phyloP scores from a whole-genome alignment of 148 eudicot species.

The Mesembryanthemum crystallinum region DNA sequence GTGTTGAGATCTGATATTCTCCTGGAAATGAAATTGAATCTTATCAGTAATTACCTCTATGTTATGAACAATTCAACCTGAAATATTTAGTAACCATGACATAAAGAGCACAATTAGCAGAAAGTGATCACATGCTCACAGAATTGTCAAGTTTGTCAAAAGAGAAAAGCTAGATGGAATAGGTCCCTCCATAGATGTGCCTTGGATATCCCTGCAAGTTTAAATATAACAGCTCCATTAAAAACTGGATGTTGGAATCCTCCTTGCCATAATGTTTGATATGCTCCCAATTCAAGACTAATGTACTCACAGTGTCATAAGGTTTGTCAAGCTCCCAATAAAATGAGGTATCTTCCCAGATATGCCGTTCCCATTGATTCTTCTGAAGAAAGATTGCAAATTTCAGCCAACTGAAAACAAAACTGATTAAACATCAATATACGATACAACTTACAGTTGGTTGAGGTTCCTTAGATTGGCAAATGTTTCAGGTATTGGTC shows the following conservation, averaged over 20 bases:
- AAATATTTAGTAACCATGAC: neutral
- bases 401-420: neutral
- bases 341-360: conserved; percentile 74
- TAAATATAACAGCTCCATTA: neutral
- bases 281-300: neutral
- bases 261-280: neutral
- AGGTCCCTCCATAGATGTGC: conserved; percentile 76
- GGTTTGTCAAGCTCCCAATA: conserved; percentile 61
- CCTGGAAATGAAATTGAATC: conserved; percentile 42
- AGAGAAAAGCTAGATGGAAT: conserved; percentile 55
- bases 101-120: neutral
- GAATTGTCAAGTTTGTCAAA: conserved; percentile 38
- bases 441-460: conserved; percentile 51
- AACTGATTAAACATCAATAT: neutral
- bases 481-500: conserved; percentile 61
- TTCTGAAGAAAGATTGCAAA: conserved; percentile 42
- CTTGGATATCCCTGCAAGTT: conserved; percentile 64
- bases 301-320: conserved; percentile 50
- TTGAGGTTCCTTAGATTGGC: conserved; percentile 55
- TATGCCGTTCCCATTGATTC: conserved; percentile 60
- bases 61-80: no score
- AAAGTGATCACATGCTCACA: conserved; percentile 46
- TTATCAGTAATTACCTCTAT: neutral
- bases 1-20: conserved; percentile 67
- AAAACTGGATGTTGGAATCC: neutral